Evolutionary conservation across 1,139 yeast species (phyloP).

Genomic region (Zygosaccharomyces sapae): DNA sequence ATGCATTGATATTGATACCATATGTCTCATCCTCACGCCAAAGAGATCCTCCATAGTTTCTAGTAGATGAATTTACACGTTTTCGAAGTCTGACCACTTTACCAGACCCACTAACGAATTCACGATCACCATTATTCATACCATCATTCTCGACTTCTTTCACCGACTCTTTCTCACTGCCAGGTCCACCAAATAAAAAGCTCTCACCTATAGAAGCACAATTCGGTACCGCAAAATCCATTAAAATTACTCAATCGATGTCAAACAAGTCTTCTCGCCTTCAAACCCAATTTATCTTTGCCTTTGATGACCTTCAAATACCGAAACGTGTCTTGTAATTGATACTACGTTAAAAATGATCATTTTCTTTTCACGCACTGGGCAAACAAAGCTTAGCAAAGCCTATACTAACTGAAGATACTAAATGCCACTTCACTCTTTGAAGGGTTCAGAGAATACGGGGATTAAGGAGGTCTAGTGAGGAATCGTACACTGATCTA

Average conservation of each 20-base stretch:
- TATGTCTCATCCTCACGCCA: constrained; percentile 35
- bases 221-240: not conserved
- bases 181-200: constrained; percentile 6
- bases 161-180: not conserved
- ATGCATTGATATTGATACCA: constrained; percentile 38
- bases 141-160: not conserved
- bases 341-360: constrained; percentile 2
- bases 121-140: constrained; percentile 1
- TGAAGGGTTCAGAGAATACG: not conserved
- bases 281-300: not conserved
- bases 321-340: not conserved
- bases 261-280: not conserved
- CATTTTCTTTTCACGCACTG: constrained; percentile 1
- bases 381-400: not conserved
- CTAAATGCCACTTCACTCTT: constrained; percentile 3
- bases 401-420: not conserved
- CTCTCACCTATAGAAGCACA: constrained; percentile 7
- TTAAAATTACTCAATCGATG: not conserved
- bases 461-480: not conserved
- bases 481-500: not conserved
- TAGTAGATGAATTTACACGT: not conserved
- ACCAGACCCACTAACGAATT: constrained; percentile 25
- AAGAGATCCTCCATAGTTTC: not conserved
- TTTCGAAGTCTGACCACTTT: constrained; percentile 22
- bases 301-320: not conserved